A percentile compares a stretch with the other conserved stretches of the same genome.
Conservation (phyloP, 805 yeast species). For the Tetrapisispora nanseiensis region DNA sequence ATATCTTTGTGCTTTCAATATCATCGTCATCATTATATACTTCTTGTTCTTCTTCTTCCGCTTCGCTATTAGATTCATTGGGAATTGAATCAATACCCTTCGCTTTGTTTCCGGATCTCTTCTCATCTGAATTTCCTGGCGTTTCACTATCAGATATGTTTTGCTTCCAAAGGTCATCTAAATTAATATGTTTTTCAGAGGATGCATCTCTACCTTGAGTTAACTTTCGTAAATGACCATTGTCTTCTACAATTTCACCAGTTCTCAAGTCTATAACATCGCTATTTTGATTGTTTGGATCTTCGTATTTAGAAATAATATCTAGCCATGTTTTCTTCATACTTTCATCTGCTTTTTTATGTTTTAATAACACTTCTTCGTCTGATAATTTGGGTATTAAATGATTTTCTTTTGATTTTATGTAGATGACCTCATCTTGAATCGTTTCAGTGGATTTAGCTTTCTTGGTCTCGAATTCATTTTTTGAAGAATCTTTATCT, state of each 20-base stretch:
- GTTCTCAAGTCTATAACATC: slow-evolving; percentile 57
- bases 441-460: neutral
- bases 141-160: slow-evolving; percentile 2
- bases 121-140: slow-evolving; percentile 1
- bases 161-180: slow-evolving; percentile 3
- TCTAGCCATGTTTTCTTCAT: slow-evolving; percentile 38
- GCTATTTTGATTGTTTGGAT: slow-evolving; percentile 40
- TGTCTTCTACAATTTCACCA: slow-evolving; percentile 53
- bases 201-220: slow-evolving; percentile 1
- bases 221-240: slow-evolving; percentile 57
- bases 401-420: slow-evolving; percentile 25
- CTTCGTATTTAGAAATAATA: slow-evolving; percentile 45
- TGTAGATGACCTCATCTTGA: slow-evolving; percentile 15
- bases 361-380: slow-evolving; percentile 27
- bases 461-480: neutral
- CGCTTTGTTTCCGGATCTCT: neutral
- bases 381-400: slow-evolving; percentile 27
- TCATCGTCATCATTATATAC: slow-evolving; percentile 2
- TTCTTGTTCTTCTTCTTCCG: slow-evolving; percentile 5
- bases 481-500: slow-evolving; percentile 1
- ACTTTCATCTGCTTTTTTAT: slow-evolving; percentile 28
- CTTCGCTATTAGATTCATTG: neutral
- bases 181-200: no score
- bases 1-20: slow-evolving; percentile 2
- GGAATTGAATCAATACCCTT: neutral